Percentiles rank a stretch among this genome's conserved stretches.
phyloP scores from a whole-genome alignment of 2,329 filamentous ascomycete genomes.

The Cercospora sesami region DNA sequence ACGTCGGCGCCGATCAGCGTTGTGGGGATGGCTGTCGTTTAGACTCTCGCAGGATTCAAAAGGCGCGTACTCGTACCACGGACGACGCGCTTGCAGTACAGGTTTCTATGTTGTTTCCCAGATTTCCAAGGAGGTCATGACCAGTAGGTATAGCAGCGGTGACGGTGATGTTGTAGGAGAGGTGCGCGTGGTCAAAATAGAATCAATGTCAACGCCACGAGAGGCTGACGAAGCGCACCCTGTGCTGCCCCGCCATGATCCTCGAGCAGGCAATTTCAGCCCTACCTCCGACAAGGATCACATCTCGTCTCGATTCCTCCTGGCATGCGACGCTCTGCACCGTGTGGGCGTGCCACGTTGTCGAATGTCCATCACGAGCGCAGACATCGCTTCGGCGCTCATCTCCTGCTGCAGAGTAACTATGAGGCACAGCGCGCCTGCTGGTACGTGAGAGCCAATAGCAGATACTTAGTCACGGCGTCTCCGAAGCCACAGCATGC shows the following conservation, averaged over 20 bases:
- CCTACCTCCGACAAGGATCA: not conserved
- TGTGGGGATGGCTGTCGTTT: not conserved
- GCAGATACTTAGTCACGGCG: not conserved
- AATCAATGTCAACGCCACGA: not conserved
- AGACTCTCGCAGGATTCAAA: not conserved
- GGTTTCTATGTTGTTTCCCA: not conserved
- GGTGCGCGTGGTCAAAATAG: not conserved
- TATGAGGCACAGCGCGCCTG: not conserved
- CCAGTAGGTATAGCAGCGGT: not conserved
- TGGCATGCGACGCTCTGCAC: not conserved
- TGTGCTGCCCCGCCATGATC: conserved; percentile 1
- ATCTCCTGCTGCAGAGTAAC: not conserved
- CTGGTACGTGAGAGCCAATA: not conserved
- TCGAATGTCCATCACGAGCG: not conserved
- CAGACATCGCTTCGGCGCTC: not conserved
- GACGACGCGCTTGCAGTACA: not conserved
- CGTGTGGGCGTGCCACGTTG: not conserved
- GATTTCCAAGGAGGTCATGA: not conserved
- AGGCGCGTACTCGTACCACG: not conserved
- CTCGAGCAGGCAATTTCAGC: not conserved
- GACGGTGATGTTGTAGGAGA: not conserved
- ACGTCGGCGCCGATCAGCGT: not conserved
- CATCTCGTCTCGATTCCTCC: not conserved
- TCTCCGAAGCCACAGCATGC: conserved; percentile 1
- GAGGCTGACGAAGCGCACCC: conserved; percentile 1